Evolutionary conservation across 495 filamentous ascomycete species (phyloP), one percentile per base, ranked within the genome.

Genomic region (Penicillium longicatenatum): DNA sequence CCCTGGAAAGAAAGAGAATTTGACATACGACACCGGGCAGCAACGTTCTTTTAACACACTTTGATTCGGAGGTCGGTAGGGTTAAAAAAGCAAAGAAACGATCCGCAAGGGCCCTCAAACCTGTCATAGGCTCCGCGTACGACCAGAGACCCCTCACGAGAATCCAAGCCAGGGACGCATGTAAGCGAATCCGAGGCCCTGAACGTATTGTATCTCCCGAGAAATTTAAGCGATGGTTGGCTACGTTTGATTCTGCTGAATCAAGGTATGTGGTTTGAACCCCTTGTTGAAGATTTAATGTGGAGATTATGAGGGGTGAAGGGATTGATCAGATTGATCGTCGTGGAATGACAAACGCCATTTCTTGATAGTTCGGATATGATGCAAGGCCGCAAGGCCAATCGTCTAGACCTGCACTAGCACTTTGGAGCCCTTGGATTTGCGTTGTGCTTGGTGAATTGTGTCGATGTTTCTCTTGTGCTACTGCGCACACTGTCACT

Each of bases 311-410:
- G 54, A 56, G 58, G 54, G 22, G 12, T 8, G 24, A 48, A 59
- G 41, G 52, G 65, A 63, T 62, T 52, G 58, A 59, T 62, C 60
- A 65, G 55, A 58, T 35, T 58, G 53, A 66, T 58, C 54, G 52
- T 3, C 54, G 17, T 47, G 33, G 46, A 60, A 58, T 56, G 57
- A 50, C 41, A 37, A 29, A 50, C 57, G 59, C 61, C 64, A 67
- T 42, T 22, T 11, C 17, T n/a, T 45, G 55, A 66, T 69, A 69
- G 63, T 61, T 41, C 50, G 50, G 52, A 50, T 7, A 8, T 14
- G 24, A 69, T 59, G 66, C 64, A 69, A 69, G 66, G 66, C 45
- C 43, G 66, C 64, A 69, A 69, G 66, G 66, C 45, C 43, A 52
- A 56, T 50, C 43, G 30, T 29, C 55, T 54, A 62, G 42, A 44